phyloP scores from a whole-genome alignment of 164 flowering plant species.

The Magnolia kwangsiensis region DNA sequence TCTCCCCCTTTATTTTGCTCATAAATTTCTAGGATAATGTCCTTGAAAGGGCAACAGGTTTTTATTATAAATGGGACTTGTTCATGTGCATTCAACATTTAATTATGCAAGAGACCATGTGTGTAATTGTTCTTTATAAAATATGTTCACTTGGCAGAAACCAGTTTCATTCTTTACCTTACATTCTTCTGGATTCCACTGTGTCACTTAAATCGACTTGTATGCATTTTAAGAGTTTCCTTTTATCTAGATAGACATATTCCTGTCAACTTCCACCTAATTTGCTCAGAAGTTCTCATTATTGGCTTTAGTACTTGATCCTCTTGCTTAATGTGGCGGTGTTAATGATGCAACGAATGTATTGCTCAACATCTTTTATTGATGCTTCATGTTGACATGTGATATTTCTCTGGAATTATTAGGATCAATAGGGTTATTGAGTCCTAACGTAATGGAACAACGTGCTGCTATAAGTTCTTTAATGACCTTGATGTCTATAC shows the following conservation, averaged over 20 bases:
- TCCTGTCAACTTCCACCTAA: background rate
- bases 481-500: constrained; percentile 78
- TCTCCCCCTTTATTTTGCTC: too few relatives aligned
- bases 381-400: background rate
- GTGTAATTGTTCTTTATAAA: too few relatives aligned
- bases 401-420: constrained; percentile 48
- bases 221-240: background rate
- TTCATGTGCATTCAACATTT: too few relatives aligned
- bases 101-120: too few relatives aligned
- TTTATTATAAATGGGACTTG: too few relatives aligned
- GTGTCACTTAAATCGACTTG: too few relatives aligned
- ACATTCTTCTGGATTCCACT: too few relatives aligned
- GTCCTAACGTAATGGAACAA: constrained; percentile 56
- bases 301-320: background rate
- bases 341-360: background rate
- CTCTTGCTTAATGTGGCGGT: background rate
- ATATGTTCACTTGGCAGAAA: too few relatives aligned
- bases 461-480: constrained; percentile 70
- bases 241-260: too few relatives aligned
- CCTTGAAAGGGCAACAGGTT: too few relatives aligned
- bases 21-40: too few relatives aligned
- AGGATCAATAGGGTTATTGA: constrained; percentile 69
- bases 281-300: background rate
- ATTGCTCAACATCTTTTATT: background rate
- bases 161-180: too few relatives aligned